These are phyloP conservation scores for Kurtzmaniella quercitrusa DNA, from an alignment of 1,139 yeast genomes.

Conservation along the genomic window DNA sequence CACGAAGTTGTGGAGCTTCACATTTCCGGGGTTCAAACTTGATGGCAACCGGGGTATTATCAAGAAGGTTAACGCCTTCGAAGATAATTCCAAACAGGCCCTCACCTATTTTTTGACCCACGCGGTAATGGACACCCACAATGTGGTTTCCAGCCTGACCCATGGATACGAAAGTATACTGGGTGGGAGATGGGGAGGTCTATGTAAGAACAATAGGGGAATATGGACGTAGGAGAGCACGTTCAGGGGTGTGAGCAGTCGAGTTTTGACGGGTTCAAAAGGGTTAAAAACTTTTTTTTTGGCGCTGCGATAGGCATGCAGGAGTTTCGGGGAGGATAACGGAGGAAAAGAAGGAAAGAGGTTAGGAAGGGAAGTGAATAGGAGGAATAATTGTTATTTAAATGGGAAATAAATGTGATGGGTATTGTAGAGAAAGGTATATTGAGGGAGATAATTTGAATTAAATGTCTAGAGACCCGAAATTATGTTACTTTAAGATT, in stretches of 20 bases:
- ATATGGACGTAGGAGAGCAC: neutral
- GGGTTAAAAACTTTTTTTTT: neutral
- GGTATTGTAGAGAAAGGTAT: too few relatives aligned
- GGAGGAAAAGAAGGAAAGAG: neutral
- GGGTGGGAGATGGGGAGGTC: neutral
- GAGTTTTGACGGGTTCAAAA: neutral
- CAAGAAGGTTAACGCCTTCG: slow-evolving; percentile 74
- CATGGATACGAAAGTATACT: too few relatives aligned
- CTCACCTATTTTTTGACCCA: slow-evolving; percentile 81
- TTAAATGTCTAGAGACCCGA: too few relatives aligned
- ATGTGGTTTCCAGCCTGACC: slow-evolving; percentile 3
- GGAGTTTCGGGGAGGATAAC: neutral
- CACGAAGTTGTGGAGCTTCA: slow-evolving; percentile 97
- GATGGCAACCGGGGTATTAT: slow-evolving; percentile 73
- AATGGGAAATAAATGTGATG: too few relatives aligned
- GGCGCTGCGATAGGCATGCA: neutral
- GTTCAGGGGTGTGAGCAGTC: neutral
- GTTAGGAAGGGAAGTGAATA: neutral
- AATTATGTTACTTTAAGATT: too few relatives aligned
- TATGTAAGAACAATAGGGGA: neutral
- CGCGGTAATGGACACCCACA: slow-evolving; percentile 75
- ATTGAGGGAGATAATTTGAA: too few relatives aligned
- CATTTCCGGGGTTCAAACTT: slow-evolving; percentile 85
- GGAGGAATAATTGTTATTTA: neutral
- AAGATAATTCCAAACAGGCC: slow-evolving; percentile 82